Percentiles rank a stretch among this genome's conserved stretches.
Evolutionary conservation across 257 asterid species (phyloP).

Genomic region (Solanum chiquidenum): DNA sequence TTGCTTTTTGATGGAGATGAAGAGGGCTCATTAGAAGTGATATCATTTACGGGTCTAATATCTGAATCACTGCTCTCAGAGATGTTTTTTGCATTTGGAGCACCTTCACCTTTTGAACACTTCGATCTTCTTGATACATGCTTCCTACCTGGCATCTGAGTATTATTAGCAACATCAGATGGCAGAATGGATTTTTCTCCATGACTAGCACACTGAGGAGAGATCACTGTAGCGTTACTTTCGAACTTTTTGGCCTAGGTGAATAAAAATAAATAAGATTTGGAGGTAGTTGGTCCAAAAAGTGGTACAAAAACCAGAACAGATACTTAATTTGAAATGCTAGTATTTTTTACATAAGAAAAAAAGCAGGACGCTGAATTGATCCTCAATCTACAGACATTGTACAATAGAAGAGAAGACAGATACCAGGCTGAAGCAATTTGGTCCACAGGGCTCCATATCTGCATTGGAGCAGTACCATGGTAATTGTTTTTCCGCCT

Average conservation of each 20-base stretch:
- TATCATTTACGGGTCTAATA: slow-evolving; percentile 35
- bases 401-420: background rate
- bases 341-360: background rate
- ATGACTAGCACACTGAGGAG: slow-evolving; percentile 17
- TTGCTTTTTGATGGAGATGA: slow-evolving; percentile 36
- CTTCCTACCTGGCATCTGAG: slow-evolving; percentile 47
- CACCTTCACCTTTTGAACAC: slow-evolving; percentile 69
- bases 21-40: slow-evolving; percentile 12
- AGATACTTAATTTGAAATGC: background rate
- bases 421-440: slow-evolving; percentile 64
- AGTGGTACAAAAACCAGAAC: background rate
- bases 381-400: background rate
- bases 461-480: slow-evolving; percentile 50
- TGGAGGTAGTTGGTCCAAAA: background rate
- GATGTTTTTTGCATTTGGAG: slow-evolving; percentile 28
- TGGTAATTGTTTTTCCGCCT: slow-evolving; percentile 51
- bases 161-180: slow-evolving; percentile 33
- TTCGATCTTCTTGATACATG: slow-evolving; percentile 42
- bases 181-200: slow-evolving; percentile 37
- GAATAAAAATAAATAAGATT: slow-evolving; percentile 8
- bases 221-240: slow-evolving; percentile 24
- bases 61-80: slow-evolving; percentile 57
- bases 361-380: background rate
- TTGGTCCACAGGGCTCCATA: slow-evolving; percentile 70
- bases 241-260: slow-evolving; percentile 41